Conservation (phyloP, 805 yeast species). For the Maudiozyma turicensis region DNA sequence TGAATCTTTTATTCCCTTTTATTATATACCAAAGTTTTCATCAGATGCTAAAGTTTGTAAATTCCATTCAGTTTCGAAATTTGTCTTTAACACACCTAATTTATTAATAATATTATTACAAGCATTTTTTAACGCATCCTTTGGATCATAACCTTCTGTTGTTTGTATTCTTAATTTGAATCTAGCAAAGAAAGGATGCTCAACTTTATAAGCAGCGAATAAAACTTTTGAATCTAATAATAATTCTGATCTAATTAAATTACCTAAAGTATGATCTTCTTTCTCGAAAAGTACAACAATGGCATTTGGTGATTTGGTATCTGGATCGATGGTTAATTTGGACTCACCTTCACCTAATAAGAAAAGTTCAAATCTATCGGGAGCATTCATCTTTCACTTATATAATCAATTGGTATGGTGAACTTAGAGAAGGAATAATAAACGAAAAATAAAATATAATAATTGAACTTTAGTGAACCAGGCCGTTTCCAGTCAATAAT, state of each 20-base stretch:
- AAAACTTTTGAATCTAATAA: conserved; percentile 80
- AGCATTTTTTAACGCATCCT: conserved; percentile 82
- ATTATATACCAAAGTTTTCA: conserved; percentile 19
- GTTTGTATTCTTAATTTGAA: conserved; percentile 92
- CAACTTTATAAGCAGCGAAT: conserved; percentile 95
- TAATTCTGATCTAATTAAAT: conserved; percentile 76
- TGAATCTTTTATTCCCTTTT: not conserved
- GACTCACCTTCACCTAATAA: conserved; percentile 96
- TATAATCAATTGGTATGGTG: too few relatives aligned
- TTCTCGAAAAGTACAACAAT: conserved; percentile 87
- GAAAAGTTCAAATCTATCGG: conserved; percentile 96
- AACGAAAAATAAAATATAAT: too few relatives aligned
- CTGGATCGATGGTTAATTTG: conserved; percentile 86
- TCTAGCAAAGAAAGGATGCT: conserved; percentile 94
- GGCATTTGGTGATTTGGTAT: conserved; percentile 90
- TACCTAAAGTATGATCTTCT: conserved; percentile 96
- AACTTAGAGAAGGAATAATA: too few relatives aligned
- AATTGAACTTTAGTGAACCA: too few relatives aligned
- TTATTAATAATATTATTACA: conserved; percentile 76
- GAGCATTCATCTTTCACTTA: conserved; percentile 65
- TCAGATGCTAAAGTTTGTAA: conserved; percentile 63
- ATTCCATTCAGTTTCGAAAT: conserved; percentile 89
- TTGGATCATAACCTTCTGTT: conserved; percentile 88
- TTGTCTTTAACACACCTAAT: conserved; percentile 60
- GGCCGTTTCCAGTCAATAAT: too few relatives aligned